Evolutionary conservation across 805 yeast genomes (phyloP), one percentile per base, ranked within the genome.

Genomic region (Debaryomyces prosopidis): DNA sequence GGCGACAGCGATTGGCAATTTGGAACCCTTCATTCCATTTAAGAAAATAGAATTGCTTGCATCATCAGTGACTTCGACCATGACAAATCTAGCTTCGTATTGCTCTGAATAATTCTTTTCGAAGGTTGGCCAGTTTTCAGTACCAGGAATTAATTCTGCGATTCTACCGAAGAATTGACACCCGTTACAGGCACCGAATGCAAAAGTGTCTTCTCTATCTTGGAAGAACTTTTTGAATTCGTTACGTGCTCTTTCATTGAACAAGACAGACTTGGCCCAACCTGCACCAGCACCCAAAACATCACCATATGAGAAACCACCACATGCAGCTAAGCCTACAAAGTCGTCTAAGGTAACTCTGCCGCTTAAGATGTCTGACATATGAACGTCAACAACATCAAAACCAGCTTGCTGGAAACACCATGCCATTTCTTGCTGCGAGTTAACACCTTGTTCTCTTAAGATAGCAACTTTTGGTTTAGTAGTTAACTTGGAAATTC

Each of bases 341-440:
- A 94, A 94, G 37, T 81, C 85, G 59, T 82, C 84, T 52, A 94
- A 76, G 15, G 82, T 65, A 30, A 86, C 86, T 57, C 74, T 77
- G 36, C 96, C 96, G 32, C 77, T 70, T 50, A 91, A 70, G 47
- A 94, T 79, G 65, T 94, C 99, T 16, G 95, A 81, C 99, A 94
- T 94, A 61, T 95, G 97, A 34, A 94, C 96, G 68, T 94, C 99
- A 48, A 88, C 81, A n/a, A 91, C 77, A 16, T 83, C 89, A 66
- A 94, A 94, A 0, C 99, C 99, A 30, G 98, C 96, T 65, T 85
- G 89, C 63, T 85, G 85, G 79, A 94, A 90, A 53, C 92, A 81
- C 89, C 95, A 91, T 2, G 98, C 97, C 97, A 94, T 91, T 73
- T 94, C 99, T 77, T 87, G 88, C 65, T 92, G 96, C 30, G 97